These are phyloP conservation scores for Penicillium lividum DNA, from an alignment of 495 filamentous ascomycete genomes.

Conservation along the genomic window DNA sequence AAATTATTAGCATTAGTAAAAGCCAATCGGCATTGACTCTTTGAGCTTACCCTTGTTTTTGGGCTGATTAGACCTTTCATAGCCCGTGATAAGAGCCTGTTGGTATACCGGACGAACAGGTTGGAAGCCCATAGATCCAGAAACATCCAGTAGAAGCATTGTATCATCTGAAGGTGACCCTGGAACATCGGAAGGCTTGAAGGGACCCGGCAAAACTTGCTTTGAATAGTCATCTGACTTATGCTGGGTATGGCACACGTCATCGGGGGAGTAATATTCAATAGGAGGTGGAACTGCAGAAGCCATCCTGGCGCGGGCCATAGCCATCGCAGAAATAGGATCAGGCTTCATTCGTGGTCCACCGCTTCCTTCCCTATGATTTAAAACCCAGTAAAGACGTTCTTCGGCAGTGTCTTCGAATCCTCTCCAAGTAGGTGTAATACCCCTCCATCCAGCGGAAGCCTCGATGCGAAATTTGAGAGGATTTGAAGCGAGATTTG, in stretches of 20 bases:
- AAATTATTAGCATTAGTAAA: background rate
- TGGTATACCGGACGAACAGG: conserved; percentile 44
- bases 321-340: conserved; percentile 41
- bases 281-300: conserved; percentile 42
- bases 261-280: conserved; percentile 38
- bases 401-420: conserved; percentile 51
- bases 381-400: conserved; percentile 50
- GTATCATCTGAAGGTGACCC: conserved; percentile 42
- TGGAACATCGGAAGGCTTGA: conserved; percentile 34
- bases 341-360: conserved; percentile 43
- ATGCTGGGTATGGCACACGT: conserved; percentile 43
- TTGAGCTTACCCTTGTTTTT: conserved; percentile 44
- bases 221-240: conserved; percentile 42
- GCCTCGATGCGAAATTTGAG: conserved; percentile 49
- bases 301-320: conserved; percentile 45
- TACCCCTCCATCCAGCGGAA: conserved; percentile 46
- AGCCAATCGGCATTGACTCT: too few species aligned
- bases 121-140: conserved; percentile 47
- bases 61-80: conserved; percentile 38
- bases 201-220: conserved; percentile 44
- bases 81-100: conserved; percentile 44
- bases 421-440: conserved; percentile 50
- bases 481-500: conserved; percentile 40
- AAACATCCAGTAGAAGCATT: conserved; percentile 49
- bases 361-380: conserved; percentile 36